Evolutionary conservation across 2,329 filamentous ascomycete genomes (phyloP).

Genomic region (Talaromyces marneffei): DNA sequence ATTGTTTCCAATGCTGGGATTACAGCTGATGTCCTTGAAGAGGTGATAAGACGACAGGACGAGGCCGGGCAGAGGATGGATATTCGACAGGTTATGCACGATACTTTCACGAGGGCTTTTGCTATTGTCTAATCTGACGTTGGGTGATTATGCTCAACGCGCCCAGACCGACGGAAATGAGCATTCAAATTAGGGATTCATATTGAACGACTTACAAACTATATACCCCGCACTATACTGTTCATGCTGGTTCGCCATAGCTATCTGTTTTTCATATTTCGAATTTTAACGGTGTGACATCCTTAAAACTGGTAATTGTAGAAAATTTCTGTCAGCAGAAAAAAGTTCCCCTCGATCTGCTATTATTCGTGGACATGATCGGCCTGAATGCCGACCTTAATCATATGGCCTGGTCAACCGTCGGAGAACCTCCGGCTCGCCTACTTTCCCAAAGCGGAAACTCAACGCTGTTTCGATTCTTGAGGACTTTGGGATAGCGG

Average conservation of each 20-base stretch:
- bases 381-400: background rate
- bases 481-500: background rate
- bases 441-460: background rate
- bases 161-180: too few relatives aligned
- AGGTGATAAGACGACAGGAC: conserved; percentile 36
- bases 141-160: background rate
- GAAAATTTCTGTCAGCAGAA: background rate
- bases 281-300: too few relatives aligned
- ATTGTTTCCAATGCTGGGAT: conserved; percentile 37
- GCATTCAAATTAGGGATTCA: background rate
- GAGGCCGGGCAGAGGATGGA: conserved; percentile 33
- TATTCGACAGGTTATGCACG: conserved; percentile 35
- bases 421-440: background rate
- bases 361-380: conserved; percentile 16
- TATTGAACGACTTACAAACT: background rate
- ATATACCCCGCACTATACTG: background rate
- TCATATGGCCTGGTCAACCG: background rate
- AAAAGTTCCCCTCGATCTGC: conserved; percentile 15
- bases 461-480: background rate
- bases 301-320: background rate
- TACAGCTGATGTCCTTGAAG: conserved; percentile 36
- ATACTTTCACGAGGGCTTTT: conserved; percentile 49
- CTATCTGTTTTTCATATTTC: too few relatives aligned
- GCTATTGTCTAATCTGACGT: conserved; percentile 43
- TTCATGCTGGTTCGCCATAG: background rate